Evolutionary conservation across 768 basidiomycete species (phyloP), one percentile per base, ranked within the genome.

Genomic region (Hygrophorus pudorinus): DNA sequence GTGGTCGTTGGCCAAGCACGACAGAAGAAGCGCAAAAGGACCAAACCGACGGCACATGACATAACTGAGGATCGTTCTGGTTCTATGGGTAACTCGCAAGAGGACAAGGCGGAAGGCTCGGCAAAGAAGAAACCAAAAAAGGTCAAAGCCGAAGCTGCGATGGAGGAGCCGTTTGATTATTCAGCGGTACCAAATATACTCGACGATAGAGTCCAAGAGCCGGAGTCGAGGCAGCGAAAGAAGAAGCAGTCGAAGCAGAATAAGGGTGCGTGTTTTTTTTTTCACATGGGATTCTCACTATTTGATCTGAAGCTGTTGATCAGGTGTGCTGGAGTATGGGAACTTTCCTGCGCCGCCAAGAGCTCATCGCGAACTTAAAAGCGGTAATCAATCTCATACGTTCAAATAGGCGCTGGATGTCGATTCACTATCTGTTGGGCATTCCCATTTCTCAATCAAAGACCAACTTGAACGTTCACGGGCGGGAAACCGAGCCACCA

Each of bases 351-450:
- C 74, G 16, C 76, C 79, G 16, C 83, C 81, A 0, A 76, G 71
- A 55, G 79, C 79, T 27, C 66, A 76, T 45, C 76, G 75, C 48
- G 79, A 84, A 49, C 53, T 81, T 41, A 81, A 73, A 59, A 72
- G 74, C 47, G 83, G 83, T 37, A 85, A 85, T 58, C 74, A 75
- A 62, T 80, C 82, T 31, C 65, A 69, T 63, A 81, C 81, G 14
- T 85, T 84, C 66, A 79, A 70, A 64, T 71, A 71, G 55, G 24
- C 24, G 7, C 24, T 35, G n/a, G 17, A 17, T 17, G 17, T 13
- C 33, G 33, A n/a, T 13, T 35, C 17, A 9, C 17, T n/a, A 17
- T 35, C 13, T 35, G 9, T 35, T 17, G 3, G 13, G 13, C 33
- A 35, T 17, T 4, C 13, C 9, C 13, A 35, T 10, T 9, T 32